Percentiles rank a stretch among this genome's conserved stretches.
Evolutionary conservation across 2,329 filamentous ascomycete species (phyloP).

Genomic region (Neoarthrinium moseri): DNA sequence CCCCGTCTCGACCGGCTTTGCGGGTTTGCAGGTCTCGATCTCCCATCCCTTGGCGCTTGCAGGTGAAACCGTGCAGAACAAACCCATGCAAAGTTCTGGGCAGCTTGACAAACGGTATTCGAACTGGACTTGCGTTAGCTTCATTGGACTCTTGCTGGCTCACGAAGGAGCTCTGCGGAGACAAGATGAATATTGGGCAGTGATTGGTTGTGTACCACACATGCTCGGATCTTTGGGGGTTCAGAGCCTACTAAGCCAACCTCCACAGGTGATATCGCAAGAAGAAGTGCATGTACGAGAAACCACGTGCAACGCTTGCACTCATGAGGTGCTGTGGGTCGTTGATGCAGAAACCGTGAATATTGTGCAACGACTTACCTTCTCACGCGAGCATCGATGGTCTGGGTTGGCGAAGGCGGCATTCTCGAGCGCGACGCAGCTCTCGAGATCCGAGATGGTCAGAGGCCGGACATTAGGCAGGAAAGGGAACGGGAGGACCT

Average conservation of each 20-base stretch:
- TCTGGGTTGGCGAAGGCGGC: constrained; percentile 49
- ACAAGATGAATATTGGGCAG: too few species aligned
- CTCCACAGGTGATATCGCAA: too few species aligned
- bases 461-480: constrained; percentile 75
- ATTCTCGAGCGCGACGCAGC: constrained; percentile 54
- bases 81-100: constrained; percentile 73
- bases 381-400: constrained; percentile 51
- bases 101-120: constrained; percentile 73
- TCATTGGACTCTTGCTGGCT: background rate
- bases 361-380: constrained; percentile 38
- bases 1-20: constrained; percentile 59
- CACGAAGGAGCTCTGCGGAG: too few species aligned
- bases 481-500: constrained; percentile 56
- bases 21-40: constrained; percentile 52
- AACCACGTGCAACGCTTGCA: too few species aligned
- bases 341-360: background rate
- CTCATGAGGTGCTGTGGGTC: too few species aligned
- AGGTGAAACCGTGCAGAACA: constrained; percentile 68
- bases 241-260: too few species aligned
- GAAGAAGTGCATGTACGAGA: too few species aligned
- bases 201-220: too few species aligned
- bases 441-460: constrained; percentile 63
- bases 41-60: constrained; percentile 44
- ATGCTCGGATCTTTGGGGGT: too few species aligned
- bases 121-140: constrained; percentile 49